phyloP scores from a whole-genome alignment of 2,329 filamentous ascomycete genomes.

The Macrophomina tecta region DNA sequence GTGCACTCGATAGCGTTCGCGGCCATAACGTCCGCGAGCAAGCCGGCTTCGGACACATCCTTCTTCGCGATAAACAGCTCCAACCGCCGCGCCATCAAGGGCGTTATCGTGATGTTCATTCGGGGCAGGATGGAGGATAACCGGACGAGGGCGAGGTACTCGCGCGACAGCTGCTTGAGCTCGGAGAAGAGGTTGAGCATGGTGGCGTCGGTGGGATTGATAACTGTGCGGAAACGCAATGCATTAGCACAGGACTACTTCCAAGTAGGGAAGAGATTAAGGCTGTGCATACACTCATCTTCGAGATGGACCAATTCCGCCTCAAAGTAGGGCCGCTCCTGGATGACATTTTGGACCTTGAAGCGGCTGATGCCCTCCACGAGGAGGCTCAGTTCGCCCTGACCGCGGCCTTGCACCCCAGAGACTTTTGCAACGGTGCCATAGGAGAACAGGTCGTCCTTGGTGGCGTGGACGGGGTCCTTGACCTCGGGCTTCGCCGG shows the following conservation, averaged over 20 bases:
- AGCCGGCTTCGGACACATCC: constrained; percentile 79
- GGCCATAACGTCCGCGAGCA: constrained; percentile 94
- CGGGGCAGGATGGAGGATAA: constrained; percentile 84
- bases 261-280: neutral
- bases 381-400: constrained; percentile 74
- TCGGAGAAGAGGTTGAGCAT: constrained; percentile 75
- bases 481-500: constrained; percentile 36
- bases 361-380: constrained; percentile 86
- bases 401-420: constrained; percentile 54
- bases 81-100: constrained; percentile 79
- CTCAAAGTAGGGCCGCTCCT: constrained; percentile 86
- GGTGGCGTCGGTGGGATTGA: constrained; percentile 63
- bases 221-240: constrained; percentile 33
- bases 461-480: constrained; percentile 51
- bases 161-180: constrained; percentile 82
- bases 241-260: neutral
- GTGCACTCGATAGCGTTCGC: constrained; percentile 86
- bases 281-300: constrained; percentile 65
- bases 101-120: constrained; percentile 55
- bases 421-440: constrained; percentile 70
- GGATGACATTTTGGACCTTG: constrained; percentile 72
- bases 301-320: constrained; percentile 75
- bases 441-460: constrained; percentile 76
- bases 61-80: constrained; percentile 88
- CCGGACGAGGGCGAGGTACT: constrained; percentile 82